phyloP scores from a whole-genome alignment of 768 basidiomycete species.

The Lactarius tabidus region DNA sequence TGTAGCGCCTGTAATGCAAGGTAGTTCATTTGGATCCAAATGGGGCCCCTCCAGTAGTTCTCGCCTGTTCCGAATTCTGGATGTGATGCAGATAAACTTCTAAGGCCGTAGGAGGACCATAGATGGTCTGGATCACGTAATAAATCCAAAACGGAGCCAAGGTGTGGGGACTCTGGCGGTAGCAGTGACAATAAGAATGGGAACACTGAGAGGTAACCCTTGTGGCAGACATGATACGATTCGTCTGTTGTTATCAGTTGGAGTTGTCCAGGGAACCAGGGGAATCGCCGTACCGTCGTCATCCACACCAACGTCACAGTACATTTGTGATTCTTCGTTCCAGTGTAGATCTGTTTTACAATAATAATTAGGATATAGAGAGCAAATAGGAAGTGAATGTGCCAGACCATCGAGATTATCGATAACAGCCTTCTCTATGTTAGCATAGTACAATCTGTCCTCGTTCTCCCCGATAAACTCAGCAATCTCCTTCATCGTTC shows the following conservation, averaged over 20 bases:
- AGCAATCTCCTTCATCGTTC: constrained; percentile 90
- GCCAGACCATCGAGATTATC: constrained; percentile 77
- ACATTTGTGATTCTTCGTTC: constrained; percentile 87
- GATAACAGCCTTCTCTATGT: constrained; percentile 76
- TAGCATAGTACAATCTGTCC: constrained; percentile 69
- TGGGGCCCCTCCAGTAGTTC: constrained; percentile 96
- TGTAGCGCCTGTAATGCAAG: constrained; percentile 75
- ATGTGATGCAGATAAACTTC: constrained; percentile 84
- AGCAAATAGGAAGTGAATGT: not conserved
- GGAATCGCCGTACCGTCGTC: constrained; percentile 58
- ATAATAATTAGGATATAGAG: constrained; percentile 6
- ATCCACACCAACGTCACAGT: constrained; percentile 85
- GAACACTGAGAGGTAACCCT: constrained; percentile 92
- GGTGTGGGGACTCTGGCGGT: constrained; percentile 68
- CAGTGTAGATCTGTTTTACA: constrained; percentile 78
- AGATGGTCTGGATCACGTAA: constrained; percentile 77
- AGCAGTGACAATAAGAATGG: constrained; percentile 85
- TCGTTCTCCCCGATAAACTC: constrained; percentile 83
- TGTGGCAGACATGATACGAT: constrained; percentile 85
- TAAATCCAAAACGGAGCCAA: constrained; percentile 77
- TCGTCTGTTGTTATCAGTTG: constrained; percentile 59
- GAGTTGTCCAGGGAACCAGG: constrained; percentile 9
- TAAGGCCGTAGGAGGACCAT: constrained; percentile 88
- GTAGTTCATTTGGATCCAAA: constrained; percentile 99
- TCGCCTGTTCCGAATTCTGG: constrained; percentile 89